A percentile compares a stretch with the other conserved stretches of the same genome.
Conservation (phyloP, 2,329 filamentous ascomycete genomes). For the Byssoonygena ceratinophila region DNA sequence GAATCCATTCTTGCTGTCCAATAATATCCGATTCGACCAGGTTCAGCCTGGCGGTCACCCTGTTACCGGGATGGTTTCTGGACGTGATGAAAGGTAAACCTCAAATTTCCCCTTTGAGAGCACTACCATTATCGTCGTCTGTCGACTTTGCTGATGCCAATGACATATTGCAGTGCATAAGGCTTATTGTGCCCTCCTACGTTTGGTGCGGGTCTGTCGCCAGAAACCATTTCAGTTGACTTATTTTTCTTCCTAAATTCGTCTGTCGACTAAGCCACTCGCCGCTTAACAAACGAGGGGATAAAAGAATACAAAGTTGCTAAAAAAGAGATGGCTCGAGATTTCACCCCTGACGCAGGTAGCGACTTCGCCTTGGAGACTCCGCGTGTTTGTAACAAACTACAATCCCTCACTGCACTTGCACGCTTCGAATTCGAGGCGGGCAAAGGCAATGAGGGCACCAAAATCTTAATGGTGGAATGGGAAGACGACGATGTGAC, state of each 20-base stretch:
- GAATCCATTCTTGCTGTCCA: slow-evolving; percentile 1
- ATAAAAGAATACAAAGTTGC: neutral
- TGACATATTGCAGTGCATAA: neutral
- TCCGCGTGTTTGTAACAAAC: slow-evolving; percentile 20
- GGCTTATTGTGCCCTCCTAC: neutral
- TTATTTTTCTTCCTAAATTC: neutral
- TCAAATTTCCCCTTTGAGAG: slow-evolving; percentile 4
- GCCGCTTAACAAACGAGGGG: neutral
- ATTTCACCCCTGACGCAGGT: slow-evolving; percentile 11
- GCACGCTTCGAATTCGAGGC: slow-evolving; percentile 81
- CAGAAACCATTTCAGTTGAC: neutral
- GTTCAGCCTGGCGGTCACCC: slow-evolving; percentile 7
- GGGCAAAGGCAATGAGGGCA: slow-evolving; percentile 66
- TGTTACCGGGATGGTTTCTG: slow-evolving; percentile 2
- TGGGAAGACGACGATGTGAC: slow-evolving; percentile 59
- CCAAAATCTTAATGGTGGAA: slow-evolving; percentile 87
- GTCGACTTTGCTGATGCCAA: neutral
- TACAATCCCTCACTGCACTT: slow-evolving; percentile 47
- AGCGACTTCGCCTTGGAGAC: slow-evolving; percentile 23
- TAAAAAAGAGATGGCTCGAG: slow-evolving; percentile 15
- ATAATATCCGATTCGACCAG: slow-evolving; percentile 7
- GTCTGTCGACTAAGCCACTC: neutral
- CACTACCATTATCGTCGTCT: neutral
- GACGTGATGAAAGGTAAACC: neutral
- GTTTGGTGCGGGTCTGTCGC: neutral